These are phyloP conservation scores for Wickerhamomyces strasburgensis DNA, from an alignment of 805 yeast species.

Conservation along the genomic window DNA sequence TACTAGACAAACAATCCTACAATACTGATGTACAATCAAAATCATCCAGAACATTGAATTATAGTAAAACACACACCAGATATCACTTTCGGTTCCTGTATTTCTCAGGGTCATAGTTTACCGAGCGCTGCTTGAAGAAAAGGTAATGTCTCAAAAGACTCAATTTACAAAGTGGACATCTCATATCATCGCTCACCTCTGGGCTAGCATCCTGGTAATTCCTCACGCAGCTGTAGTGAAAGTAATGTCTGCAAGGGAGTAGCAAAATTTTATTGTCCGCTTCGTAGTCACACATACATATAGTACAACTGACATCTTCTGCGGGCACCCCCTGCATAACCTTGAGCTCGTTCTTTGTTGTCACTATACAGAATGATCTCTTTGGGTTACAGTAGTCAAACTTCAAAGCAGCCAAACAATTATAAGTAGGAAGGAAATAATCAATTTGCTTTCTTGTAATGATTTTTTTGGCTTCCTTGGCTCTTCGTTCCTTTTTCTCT, in stretches of 20 bases:
- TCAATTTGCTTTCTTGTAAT: neutral
- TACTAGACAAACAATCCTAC: no score
- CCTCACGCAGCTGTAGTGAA: neutral
- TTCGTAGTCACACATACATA: neutral
- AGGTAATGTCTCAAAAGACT: constrained; percentile 2
- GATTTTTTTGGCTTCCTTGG: no score
- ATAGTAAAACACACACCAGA: no score
- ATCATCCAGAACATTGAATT: no score
- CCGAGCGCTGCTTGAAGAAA: constrained; percentile 1
- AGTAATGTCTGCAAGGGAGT: neutral
- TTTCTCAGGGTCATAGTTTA: neutral
- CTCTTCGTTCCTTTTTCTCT: no score
- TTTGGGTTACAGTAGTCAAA: constrained; percentile 5
- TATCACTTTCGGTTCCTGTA: neutral
- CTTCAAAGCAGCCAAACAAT: neutral
- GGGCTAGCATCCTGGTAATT: neutral
- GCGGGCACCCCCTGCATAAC: constrained; percentile 3
- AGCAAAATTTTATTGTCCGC: neutral
- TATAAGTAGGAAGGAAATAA: neutral
- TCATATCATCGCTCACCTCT: neutral
- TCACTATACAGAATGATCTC: constrained; percentile 1
- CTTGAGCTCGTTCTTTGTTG: neutral
- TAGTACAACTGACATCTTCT: neutral
- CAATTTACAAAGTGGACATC: constrained; percentile 2
- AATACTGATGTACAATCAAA: no score